Evolutionary conservation across 2,329 filamentous ascomycete genomes (phyloP), one percentile per base, ranked within the genome.

Genomic region (Metarhizium anisopliae): DNA sequence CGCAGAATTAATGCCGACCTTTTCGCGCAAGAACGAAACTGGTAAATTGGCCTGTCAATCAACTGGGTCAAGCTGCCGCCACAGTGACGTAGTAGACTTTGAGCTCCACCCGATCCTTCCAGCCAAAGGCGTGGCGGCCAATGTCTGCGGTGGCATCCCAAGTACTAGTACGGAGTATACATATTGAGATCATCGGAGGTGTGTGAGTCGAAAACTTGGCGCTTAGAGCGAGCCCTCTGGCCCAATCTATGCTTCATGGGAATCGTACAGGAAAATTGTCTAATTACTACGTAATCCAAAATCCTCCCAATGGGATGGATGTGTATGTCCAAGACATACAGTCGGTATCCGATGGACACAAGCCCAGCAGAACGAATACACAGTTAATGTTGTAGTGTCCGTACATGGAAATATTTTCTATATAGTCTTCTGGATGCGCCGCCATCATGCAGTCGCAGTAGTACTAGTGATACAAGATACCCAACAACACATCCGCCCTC

Each of bases 81-180:
- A 60, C 58, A 47, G 58, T 63, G 61, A 62, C 61, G 61, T 62
- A 60, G 54, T 51, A 47, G 47, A 51, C 29, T 32, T 32, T 3
- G 10, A 11, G 50, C 36, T 36, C 52, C 43, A 30, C 45, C 52
- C 18, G 4, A 4, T 45, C 6, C 42, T 13, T 45, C 11, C 16
- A 25, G 18, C 42, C 42, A 6, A 6, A 43, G 13, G 14, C 40
- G 2, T 18, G n/a, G 14, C 40, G 14, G 14, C 25, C 25, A 25
- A 25, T 25, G 25, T 25, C 25, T 25, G 25, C 25, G 10, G 42
- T 16, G 42, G 42, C 42, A 20, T 8, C 18, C 3, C 42, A 45
- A 25, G 25, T 25, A 25, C 25, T 25, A 25, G 25, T 35, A 35
- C 32, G 32, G 6, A 25, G 25, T 25, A 25, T 35, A 6, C 7